phyloP scores from a whole-genome alignment of 495 filamentous ascomycete species.

The Glonium stellatum region DNA sequence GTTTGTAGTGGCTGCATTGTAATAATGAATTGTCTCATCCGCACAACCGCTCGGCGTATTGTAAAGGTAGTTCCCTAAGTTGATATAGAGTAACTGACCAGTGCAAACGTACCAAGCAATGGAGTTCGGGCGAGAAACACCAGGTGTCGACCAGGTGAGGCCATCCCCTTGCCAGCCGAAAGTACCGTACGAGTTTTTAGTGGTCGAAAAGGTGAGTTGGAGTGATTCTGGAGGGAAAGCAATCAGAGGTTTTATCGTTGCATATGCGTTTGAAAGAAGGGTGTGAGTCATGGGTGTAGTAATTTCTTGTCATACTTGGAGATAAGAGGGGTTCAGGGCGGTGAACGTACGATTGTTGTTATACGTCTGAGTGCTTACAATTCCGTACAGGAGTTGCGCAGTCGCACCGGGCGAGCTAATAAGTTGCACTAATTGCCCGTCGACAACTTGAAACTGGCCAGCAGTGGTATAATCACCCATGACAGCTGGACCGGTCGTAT shows the following conservation, averaged over 20 bases:
- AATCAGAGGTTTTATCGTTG: too few species aligned
- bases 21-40: conserved; percentile 53
- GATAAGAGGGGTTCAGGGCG: too few species aligned
- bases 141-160: conserved; percentile 46
- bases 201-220: conserved; percentile 39
- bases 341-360: too few species aligned
- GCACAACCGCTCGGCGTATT: conserved; percentile 51
- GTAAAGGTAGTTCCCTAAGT: conserved; percentile 53
- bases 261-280: too few species aligned
- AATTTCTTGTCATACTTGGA: too few species aligned
- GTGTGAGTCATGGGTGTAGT: too few species aligned
- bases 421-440: conserved; percentile 50
- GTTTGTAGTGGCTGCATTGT: conserved; percentile 40
- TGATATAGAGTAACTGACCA: conserved; percentile 49
- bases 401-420: conserved; percentile 24
- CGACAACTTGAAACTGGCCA: conserved; percentile 52
- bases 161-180: conserved; percentile 54
- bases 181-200: conserved; percentile 49
- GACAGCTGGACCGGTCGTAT: conserved; percentile 44
- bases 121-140: conserved; percentile 46
- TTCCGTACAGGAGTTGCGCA: conserved; percentile 37
- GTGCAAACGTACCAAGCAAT: conserved; percentile 54
- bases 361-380: conserved; percentile 30
- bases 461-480: conserved; percentile 49
- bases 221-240: conserved; percentile 25